phyloP scores from a whole-genome alignment of 2,329 filamentous ascomycete genomes.

The Calonectria ilicicola region DNA sequence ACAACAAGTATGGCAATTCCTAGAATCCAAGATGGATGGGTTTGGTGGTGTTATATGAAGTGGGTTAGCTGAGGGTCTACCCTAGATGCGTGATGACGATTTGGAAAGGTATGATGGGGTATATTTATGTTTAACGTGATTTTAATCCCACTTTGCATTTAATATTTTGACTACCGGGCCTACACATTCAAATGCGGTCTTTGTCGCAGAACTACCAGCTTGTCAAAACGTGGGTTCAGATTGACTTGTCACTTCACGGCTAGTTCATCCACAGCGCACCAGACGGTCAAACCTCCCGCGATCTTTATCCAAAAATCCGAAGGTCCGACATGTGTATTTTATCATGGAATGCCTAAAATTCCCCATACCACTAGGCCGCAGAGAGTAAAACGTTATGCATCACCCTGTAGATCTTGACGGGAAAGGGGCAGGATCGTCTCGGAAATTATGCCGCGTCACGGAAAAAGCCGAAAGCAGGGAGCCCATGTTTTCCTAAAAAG shows the following conservation, averaged over 20 bases:
- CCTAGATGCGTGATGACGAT: neutral
- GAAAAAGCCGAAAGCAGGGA: neutral
- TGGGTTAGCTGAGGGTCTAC: neutral
- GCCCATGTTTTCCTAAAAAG: too few species aligned
- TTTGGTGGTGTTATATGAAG: neutral
- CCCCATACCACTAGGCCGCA: neutral
- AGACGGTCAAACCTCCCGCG: too few species aligned
- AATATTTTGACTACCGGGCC: too few species aligned
- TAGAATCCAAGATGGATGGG: neutral
- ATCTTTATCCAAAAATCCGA: neutral
- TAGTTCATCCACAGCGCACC: too few species aligned
- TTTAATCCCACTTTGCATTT: too few species aligned
- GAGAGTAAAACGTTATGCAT: neutral
- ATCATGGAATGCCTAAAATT: neutral
- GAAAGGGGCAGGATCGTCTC: neutral
- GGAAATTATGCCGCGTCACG: neutral
- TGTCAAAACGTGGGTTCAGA: too few species aligned
- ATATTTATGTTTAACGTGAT: neutral
- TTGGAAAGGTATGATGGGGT: neutral
- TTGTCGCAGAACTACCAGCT: too few species aligned
- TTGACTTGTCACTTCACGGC: too few species aligned
- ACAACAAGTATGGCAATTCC: neutral
- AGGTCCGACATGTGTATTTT: neutral
- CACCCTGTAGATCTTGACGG: neutral
- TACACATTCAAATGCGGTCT: too few species aligned